Evolutionary conservation across 2,329 filamentous ascomycete species (phyloP).

Genomic region (Ceratocystis smalleyi): DNA sequence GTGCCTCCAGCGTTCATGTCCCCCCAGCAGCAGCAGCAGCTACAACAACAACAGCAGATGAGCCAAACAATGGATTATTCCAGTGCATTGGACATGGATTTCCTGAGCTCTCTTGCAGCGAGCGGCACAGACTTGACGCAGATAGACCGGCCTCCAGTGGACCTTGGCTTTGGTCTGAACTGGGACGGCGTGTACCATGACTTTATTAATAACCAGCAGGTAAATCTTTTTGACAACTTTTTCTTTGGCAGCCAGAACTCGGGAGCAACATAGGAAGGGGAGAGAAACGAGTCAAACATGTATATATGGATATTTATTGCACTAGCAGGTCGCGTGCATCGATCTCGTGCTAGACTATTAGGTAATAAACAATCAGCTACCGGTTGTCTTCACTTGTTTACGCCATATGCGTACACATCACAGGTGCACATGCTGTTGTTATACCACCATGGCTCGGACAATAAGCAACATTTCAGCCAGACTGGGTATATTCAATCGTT

Average conservation of each 20-base stretch:
- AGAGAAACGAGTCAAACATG: neutral
- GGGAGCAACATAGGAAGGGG: conserved; percentile 17
- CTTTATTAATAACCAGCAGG: conserved; percentile 41
- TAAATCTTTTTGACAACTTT: conserved; percentile 57
- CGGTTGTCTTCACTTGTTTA: too few relatives aligned
- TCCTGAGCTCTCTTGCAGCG: conserved; percentile 31
- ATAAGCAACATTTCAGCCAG: neutral
- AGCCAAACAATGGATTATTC: conserved; percentile 26
- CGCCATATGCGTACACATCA: neutral
- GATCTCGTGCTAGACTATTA: neutral
- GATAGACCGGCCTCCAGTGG: conserved; percentile 36
- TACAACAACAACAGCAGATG: neutral
- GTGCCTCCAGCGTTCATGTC: neutral
- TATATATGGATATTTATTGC: neutral
- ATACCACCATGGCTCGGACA: neutral
- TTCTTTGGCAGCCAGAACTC: conserved; percentile 46
- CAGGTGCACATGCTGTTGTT: neutral
- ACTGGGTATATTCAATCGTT: conserved; percentile 4
- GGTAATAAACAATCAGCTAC: too few relatives aligned
- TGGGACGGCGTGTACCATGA: conserved; percentile 49
- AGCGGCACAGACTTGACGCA: conserved; percentile 13
- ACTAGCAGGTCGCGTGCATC: neutral
- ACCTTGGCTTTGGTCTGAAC: conserved; percentile 52
- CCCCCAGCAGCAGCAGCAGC: neutral
- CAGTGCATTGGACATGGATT: conserved; percentile 40